Percentiles rank a stretch among this genome's conserved stretches.
phyloP scores from a whole-genome alignment of 2,329 filamentous ascomycete species.

The Trichoderma polysporum region DNA sequence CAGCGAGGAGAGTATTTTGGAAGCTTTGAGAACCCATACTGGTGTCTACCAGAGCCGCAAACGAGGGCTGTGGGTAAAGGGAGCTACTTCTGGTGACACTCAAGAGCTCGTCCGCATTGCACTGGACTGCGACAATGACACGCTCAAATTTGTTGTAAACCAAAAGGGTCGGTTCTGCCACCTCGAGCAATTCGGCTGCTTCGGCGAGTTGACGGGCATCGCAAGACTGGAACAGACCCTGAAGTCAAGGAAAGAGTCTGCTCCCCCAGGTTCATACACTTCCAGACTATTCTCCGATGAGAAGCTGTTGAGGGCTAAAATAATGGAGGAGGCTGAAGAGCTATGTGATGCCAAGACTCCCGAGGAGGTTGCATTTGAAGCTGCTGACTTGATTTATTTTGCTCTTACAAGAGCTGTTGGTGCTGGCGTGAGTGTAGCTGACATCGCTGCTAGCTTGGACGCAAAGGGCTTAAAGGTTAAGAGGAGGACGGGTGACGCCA shows the following conservation, averaged over 20 bases:
- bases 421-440: conserved; percentile 79
- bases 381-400: conserved; percentile 95
- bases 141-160: conserved; percentile 82
- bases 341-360: conserved; percentile 82
- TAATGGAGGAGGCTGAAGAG: conserved; percentile 97
- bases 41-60: conserved; percentile 97
- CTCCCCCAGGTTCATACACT: conserved; percentile 89
- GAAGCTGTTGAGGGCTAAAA: conserved; percentile 88
- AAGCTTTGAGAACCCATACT: conserved; percentile 73
- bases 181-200: conserved; percentile 87
- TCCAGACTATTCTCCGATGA: conserved; percentile 88
- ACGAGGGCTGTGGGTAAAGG: conserved; percentile 94
- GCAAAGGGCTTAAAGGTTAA: conserved; percentile 95
- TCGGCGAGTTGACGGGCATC: conserved; percentile 79
- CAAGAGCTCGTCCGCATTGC: conserved; percentile 84
- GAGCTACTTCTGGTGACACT: conserved; percentile 88
- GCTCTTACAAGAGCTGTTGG: conserved; percentile 85
- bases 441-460: conserved; percentile 90
- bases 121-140: conserved; percentile 91
- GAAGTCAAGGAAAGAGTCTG: conserved; percentile 74
- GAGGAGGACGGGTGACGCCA: conserved; percentile 88
- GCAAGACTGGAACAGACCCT: conserved; percentile 85
- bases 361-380: conserved; percentile 87
- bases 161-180: conserved; percentile 96
- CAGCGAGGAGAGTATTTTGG: conserved; percentile 83